Percentiles rank a stretch among this genome's conserved stretches.
These are phyloP conservation scores for Geranomyces variabilis DNA, from an alignment of 192 early-diverging fungal genomes.

Conservation along the genomic window DNA sequence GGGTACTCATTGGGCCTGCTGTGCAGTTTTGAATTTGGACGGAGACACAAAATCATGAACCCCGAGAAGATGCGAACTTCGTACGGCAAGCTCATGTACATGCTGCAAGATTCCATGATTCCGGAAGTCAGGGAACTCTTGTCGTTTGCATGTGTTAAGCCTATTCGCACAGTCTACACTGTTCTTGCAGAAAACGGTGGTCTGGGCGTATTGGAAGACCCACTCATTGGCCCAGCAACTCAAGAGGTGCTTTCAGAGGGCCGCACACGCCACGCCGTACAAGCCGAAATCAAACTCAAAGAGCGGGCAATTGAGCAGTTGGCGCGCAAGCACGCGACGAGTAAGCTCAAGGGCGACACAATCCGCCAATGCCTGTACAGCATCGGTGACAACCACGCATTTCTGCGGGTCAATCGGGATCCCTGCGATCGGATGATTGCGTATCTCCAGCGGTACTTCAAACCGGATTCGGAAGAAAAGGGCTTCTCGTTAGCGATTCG, in stretches of 20 bases:
- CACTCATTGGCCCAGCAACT: conserved; percentile 72
- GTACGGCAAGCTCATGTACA: conserved; percentile 95
- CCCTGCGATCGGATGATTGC: conserved; percentile 90
- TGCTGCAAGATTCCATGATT: conserved; percentile 69
- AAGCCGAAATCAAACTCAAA: conserved; percentile 86
- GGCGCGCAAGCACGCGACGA: conserved; percentile 76
- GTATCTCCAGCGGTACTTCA: conserved; percentile 76
- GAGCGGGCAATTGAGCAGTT: conserved; percentile 89
- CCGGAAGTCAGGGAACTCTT: conserved; percentile 71
- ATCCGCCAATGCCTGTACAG: conserved; percentile 89
- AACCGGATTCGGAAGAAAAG: conserved; percentile 62
- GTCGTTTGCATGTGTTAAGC: conserved; percentile 74
- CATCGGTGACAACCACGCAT: conserved; percentile 98
- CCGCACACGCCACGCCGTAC: conserved; percentile 45
- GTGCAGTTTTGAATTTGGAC: conserved; percentile 58
- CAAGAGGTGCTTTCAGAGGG: conserved; percentile 58
- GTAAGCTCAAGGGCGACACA: conserved; percentile 31
- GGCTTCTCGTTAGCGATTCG: conserved; percentile 81
- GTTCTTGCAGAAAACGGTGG: conserved; percentile 70
- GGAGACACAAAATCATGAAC: conserved; percentile 63
- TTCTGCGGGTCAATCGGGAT: conserved; percentile 76
- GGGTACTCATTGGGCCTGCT: too few relatives aligned
- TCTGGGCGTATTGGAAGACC: conserved; percentile 75
- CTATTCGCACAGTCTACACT: conserved; percentile 89
- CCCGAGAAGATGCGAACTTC: conserved; percentile 96